Base-by-base conservation (phyloP, 1,139 yeast genomes). In the Hemisphaericaspora lyxosophila region DNA sequence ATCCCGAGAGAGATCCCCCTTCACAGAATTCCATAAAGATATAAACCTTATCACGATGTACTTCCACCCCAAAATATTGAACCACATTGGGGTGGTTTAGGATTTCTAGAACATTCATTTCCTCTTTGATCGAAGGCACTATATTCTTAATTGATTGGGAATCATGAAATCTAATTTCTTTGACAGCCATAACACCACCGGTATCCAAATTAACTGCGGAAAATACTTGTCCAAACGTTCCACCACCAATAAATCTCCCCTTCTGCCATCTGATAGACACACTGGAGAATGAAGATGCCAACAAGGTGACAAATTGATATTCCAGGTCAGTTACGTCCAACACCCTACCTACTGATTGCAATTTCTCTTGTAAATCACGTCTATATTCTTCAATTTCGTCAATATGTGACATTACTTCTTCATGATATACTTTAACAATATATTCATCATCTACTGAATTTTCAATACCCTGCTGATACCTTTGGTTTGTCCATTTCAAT, bases 1-100 rank as follows among this genome's bases (percentile, higher is more conserved):
- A 67, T 9, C 85, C 80, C 0, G 96, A 89, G 41, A 92, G 70
- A 0, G 97, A 89, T 0, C 98, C 97, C 33, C 96, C 96, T 55
- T 90, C 95, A 66, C 98, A 94, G 63, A 80, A 89, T 62, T 92
- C 99, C 98, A 94, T 92, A 57, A 92, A 94, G 30, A 92, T 85
- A 59, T 88, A 90, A 16, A 92, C 97, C 47, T 88, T 82, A 60
- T 92, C 98, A 41, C 97, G 77, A 59, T 92, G 98, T 4, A 92
- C 97, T 60, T 92, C 98, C 27, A 92, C 97, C 32, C 98, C 98
- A 55, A 80, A 90, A 57, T 92, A 92, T 55, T 90, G 96, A 7
- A 92, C 97, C 50, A 92, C 86, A 55, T 92, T 92, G 7, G 97
- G 97, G 62, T 92, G 98, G 45, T 89, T 84, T 48, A 92, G 72